phyloP scores from a whole-genome alignment of 306 rosid genomes.

The Casuarina glauca region DNA sequence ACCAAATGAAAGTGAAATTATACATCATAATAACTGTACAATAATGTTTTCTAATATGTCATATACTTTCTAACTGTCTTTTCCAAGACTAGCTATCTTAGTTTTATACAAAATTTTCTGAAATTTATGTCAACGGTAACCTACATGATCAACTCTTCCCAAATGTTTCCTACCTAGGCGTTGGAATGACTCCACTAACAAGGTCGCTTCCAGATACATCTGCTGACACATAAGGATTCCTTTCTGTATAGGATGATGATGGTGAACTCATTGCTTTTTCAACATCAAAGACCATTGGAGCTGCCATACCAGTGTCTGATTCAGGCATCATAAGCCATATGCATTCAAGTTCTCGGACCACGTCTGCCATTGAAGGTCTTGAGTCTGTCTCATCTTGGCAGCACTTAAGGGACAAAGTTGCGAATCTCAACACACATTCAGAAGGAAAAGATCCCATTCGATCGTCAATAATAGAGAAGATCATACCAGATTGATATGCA shows the following conservation, averaged over 20 bases:
- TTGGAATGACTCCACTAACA: conserved; percentile 73
- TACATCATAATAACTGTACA: not conserved
- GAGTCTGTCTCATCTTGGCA: conserved; percentile 69
- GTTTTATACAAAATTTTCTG: no score
- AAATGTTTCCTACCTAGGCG: conserved; percentile 62
- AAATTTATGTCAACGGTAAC: no score
- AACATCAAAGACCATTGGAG: conserved; percentile 27
- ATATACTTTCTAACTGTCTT: no score
- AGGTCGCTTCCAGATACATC: conserved; percentile 85
- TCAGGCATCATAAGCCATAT: conserved; percentile 69
- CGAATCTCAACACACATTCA: conserved; percentile 64
- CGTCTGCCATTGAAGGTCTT: conserved; percentile 81
- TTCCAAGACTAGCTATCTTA: no score
- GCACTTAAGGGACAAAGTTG: conserved; percentile 71
- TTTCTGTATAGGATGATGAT: conserved; percentile 53
- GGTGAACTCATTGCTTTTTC: conserved; percentile 46
- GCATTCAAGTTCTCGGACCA: conserved; percentile 77
- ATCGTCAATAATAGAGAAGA: conserved; percentile 66
- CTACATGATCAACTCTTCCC: no score
- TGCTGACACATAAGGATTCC: conserved; percentile 51
- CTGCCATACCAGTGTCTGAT: conserved; percentile 42
- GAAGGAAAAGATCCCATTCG: conserved; percentile 85
- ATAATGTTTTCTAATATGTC: not conserved
- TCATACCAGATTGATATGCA: conserved; percentile 63
- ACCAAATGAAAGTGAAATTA: no score